These are phyloP conservation scores for Eucalyptus brandiana DNA, from an alignment of 345 rosid species.

Conservation along the genomic window DNA sequence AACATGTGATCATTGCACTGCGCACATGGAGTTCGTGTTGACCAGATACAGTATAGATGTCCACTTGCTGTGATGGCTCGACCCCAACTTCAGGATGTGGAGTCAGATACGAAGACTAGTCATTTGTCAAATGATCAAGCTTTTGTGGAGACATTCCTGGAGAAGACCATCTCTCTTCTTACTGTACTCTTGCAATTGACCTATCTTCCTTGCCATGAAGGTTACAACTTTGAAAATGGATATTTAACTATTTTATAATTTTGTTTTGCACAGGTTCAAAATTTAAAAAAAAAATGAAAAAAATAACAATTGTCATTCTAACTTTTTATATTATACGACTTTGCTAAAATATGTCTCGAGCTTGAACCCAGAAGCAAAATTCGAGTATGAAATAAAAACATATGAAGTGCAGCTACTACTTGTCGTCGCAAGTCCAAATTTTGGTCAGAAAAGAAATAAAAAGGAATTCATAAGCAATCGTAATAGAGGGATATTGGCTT, in stretches of 20 bases:
- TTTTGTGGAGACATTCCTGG: neutral
- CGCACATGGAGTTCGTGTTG: neutral
- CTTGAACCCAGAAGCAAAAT: neutral
- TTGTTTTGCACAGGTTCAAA: too few species aligned
- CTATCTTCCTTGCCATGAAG: neutral
- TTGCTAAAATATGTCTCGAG: neutral
- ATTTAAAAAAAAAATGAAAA: neutral
- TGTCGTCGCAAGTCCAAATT: neutral
- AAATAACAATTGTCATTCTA: neutral
- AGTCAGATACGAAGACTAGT: neutral
- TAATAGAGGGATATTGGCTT: neutral
- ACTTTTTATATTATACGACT: neutral
- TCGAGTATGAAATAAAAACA: accelerated
- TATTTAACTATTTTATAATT: neutral
- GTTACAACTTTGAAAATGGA: neutral
- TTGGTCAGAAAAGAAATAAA: neutral
- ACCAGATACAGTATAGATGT: neutral
- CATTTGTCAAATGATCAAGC: neutral
- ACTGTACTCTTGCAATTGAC: neutral
- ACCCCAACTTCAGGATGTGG: neutral
- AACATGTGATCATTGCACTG: neutral
- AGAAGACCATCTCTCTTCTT: neutral
- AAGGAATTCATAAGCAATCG: neutral
- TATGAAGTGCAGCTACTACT: neutral
- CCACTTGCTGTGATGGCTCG: neutral